A percentile compares a stretch with the other conserved stretches of the same genome.
Conservation (phyloP, 179 eudicot species). For the Silene coronaria region DNA sequence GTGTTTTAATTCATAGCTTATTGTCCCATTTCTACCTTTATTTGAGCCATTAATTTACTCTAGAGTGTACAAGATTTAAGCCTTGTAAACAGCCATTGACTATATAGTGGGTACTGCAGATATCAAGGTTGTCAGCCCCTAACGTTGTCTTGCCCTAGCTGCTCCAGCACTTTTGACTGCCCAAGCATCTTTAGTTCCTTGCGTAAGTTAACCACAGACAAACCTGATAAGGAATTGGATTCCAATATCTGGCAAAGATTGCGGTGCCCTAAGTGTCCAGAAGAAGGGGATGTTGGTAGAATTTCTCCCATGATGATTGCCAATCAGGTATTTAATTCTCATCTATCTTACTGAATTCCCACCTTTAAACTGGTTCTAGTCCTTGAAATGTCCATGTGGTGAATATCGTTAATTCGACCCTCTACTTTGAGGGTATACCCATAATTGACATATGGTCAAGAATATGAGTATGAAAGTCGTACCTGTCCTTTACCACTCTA, state of each 20-base stretch:
- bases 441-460: neutral
- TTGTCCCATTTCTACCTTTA: neutral
- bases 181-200: conserved; percentile 62
- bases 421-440: neutral
- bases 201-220: conserved; percentile 36
- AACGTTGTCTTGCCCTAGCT: conserved; percentile 65
- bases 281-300: conserved; percentile 60
- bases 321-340: conserved; percentile 58
- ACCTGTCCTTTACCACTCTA: neutral
- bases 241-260: conserved; percentile 52
- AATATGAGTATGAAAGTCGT: neutral
- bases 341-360: neutral
- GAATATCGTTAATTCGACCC: too few species aligned
- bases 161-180: conserved; percentile 68
- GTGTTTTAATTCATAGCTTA: neutral
- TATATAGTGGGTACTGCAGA: conserved; percentile 42
- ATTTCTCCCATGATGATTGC: conserved; percentile 67
- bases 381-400: neutral
- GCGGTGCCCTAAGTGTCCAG: conserved; percentile 76
- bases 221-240: conserved; percentile 34
- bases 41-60: neutral
- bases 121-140: conserved; percentile 80
- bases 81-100: neutral
- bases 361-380: neutral
- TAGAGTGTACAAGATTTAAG: neutral